Evolutionary conservation across 2,329 filamentous ascomycete species (phyloP).

Genomic region (Talaromyces pinophilus): DNA sequence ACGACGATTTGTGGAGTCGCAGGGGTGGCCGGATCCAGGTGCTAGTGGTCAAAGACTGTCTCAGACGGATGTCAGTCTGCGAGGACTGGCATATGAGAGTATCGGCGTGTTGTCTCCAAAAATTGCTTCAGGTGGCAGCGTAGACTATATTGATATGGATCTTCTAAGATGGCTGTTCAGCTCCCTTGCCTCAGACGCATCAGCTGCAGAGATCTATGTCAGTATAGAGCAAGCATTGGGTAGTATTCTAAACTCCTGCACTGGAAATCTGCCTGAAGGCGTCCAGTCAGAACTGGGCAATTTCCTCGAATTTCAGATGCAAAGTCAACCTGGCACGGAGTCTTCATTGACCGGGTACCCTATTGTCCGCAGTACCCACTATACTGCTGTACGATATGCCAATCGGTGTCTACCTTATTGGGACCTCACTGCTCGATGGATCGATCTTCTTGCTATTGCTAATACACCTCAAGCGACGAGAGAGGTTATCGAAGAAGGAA

Average conservation of each 20-base stretch:
- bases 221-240: constrained; percentile 89
- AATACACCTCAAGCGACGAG: constrained; percentile 64
- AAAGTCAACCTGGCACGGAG: constrained; percentile 46
- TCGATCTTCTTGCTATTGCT: constrained; percentile 79
- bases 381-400: constrained; percentile 82
- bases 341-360: constrained; percentile 41
- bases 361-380: constrained; percentile 72
- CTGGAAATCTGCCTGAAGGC: constrained; percentile 46
- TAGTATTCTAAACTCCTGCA: constrained; percentile 66
- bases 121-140: constrained; percentile 39
- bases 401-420: constrained; percentile 82
- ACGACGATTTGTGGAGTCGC: constrained; percentile 70
- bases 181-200: constrained; percentile 77
- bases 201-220: constrained; percentile 70
- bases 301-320: constrained; percentile 70
- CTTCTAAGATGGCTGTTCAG: constrained; percentile 77
- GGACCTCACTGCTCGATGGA: constrained; percentile 80
- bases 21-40: constrained; percentile 76
- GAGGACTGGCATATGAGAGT: constrained; percentile 84
- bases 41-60: constrained; percentile 55
- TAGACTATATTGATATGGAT: constrained; percentile 48
- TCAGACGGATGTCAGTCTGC: constrained; percentile 64
- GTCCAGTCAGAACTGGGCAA: constrained; percentile 50
- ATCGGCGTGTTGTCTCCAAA: constrained; percentile 73
- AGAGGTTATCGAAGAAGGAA: constrained; percentile 86